These are phyloP conservation scores for Paraleonurus japonicus DNA, from an alignment of 257 asterid species.

Conservation along the genomic window DNA sequence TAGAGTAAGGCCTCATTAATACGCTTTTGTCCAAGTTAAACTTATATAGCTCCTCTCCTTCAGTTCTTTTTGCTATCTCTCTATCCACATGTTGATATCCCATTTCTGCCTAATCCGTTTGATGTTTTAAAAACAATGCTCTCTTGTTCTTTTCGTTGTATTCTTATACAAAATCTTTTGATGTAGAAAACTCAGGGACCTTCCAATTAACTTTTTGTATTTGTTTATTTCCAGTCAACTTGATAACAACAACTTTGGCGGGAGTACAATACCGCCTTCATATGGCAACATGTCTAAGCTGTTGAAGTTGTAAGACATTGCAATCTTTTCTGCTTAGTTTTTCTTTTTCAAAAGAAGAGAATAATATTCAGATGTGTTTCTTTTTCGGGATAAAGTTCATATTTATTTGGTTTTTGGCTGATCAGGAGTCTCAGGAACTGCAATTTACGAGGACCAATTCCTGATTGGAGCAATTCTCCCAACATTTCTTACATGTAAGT, in stretches of 20 bases:
- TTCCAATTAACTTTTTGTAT: conserved; percentile 2
- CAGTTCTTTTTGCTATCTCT: not conserved
- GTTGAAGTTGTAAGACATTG: conserved; percentile 70
- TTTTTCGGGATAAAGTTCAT: conserved; percentile 10
- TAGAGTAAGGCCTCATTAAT: not conserved
- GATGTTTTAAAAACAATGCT: not conserved
- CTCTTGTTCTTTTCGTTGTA: not conserved
- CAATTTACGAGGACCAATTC: conserved; percentile 78
- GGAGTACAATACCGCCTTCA: conserved; percentile 65
- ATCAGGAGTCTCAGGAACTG: conserved; percentile 99
- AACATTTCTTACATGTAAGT: conserved; percentile 77
- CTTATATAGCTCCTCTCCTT: not conserved
- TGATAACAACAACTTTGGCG: conserved; percentile 77
- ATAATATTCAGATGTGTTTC: not conserved
- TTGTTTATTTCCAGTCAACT: conserved; percentile 64
- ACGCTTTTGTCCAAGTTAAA: not conserved
- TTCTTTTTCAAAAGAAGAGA: not conserved
- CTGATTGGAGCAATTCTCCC: conserved; percentile 68
- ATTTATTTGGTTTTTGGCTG: conserved; percentile 24
- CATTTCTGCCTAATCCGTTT: too few species aligned
- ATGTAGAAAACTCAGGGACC: conserved; percentile 3
- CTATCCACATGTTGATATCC: not conserved
- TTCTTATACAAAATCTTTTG: not conserved
- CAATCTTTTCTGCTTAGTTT: not conserved
- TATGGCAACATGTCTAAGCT: conserved; percentile 68